phyloP scores from a whole-genome alignment of 2,329 filamentous ascomycete genomes.

The Dendrostoma leiphaemia region DNA sequence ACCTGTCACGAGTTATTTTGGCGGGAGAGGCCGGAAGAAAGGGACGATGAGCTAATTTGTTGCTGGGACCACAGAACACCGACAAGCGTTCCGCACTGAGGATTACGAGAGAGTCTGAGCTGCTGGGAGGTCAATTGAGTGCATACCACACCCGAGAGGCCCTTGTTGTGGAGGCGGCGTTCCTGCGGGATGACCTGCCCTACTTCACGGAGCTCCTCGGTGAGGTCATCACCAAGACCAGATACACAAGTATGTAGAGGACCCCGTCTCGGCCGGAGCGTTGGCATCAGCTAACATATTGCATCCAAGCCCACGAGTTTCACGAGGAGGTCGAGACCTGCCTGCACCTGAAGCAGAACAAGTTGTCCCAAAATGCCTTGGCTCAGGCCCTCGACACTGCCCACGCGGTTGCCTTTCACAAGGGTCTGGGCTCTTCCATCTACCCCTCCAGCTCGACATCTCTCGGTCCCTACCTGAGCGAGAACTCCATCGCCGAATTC shows the following conservation, averaged over 20 bases:
- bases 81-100: conserved; percentile 83
- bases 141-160: conserved; percentile 92
- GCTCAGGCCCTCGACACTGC: conserved; percentile 80
- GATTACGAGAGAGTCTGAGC: conserved; percentile 92
- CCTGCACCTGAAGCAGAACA: conserved; percentile 75
- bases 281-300: conserved; percentile 19
- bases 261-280: conserved; percentile 8
- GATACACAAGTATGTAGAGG: conserved; percentile 67
- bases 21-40: conserved; percentile 8
- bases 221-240: conserved; percentile 86
- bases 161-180: conserved; percentile 88
- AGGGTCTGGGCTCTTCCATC: conserved; percentile 78
- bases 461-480: conserved; percentile 76
- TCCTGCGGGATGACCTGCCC: conserved; percentile 91
- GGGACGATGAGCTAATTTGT: conserved; percentile 46
- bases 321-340: conserved; percentile 80
- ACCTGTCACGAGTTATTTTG: conserved; percentile 17
- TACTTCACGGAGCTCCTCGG: conserved; percentile 96
- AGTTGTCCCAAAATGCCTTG: conserved; percentile 59
- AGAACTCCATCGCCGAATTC: conserved; percentile 71
- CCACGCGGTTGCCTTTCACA: conserved; percentile 88
- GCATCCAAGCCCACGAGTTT: conserved; percentile 75
- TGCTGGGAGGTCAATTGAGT: conserved; percentile 86
- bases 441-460: conserved; percentile 71
- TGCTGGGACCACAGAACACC: conserved; percentile 64